Evolutionary conservation across 1,284 basidiomycete genomes (phyloP).

Genomic region (Acaromyces ingoldii): DNA sequence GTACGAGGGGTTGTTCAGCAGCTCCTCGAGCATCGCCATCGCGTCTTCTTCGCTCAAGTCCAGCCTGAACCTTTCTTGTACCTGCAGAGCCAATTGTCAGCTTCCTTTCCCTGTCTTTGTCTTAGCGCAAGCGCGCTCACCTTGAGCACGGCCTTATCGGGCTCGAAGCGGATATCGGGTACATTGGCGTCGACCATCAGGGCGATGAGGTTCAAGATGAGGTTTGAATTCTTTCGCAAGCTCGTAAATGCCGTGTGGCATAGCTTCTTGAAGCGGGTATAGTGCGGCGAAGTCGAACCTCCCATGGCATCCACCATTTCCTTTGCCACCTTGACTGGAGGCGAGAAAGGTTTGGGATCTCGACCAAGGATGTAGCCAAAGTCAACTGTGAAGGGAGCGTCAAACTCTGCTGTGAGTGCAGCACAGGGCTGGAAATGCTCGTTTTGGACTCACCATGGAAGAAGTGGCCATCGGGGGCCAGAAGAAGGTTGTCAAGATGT

Average conservation of each 20-base stretch:
- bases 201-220: constrained; percentile 91
- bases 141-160: constrained; percentile 61
- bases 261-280: constrained; percentile 88
- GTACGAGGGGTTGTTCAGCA: constrained; percentile 92
- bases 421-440: constrained; percentile 1
- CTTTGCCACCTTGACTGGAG: constrained; percentile 95
- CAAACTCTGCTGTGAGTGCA: background rate
- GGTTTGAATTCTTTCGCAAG: constrained; percentile 85
- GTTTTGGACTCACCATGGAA: constrained; percentile 51
- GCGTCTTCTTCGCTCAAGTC: constrained; percentile 68
- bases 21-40: constrained; percentile 88
- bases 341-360: constrained; percentile 96
- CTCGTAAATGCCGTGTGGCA: constrained; percentile 95
- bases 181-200: constrained; percentile 98
- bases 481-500: constrained; percentile 89
- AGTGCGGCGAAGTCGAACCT: constrained; percentile 67
- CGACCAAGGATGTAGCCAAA: constrained; percentile 98
- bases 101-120: background rate
- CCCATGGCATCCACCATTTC: constrained; percentile 99
- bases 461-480: constrained; percentile 78
- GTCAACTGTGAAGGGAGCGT: constrained; percentile 61
- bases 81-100: constrained; percentile 42
- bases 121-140: constrained; percentile 43
- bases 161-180: constrained; percentile 82
- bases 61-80: constrained; percentile 93